phyloP scores from a whole-genome alignment of 495 filamentous ascomycete species.

The Opeltia flavorubescens region DNA sequence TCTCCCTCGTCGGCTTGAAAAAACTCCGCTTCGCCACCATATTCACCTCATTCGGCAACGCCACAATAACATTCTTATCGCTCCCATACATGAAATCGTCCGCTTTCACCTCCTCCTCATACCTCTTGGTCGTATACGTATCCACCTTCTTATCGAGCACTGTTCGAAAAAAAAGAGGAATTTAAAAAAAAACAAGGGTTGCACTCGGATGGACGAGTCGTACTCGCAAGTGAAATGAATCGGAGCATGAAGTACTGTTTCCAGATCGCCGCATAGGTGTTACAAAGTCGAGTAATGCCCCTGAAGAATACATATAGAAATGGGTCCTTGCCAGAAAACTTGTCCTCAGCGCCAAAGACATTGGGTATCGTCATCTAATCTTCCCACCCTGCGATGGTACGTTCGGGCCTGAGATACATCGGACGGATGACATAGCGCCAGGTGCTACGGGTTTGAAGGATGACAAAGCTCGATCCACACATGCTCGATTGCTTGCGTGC shows the following conservation, averaged over 20 bases:
- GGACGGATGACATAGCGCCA: constrained; percentile 76
- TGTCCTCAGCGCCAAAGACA: no score
- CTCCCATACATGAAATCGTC: constrained; percentile 96
- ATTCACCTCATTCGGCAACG: constrained; percentile 90
- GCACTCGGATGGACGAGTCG: constrained; percentile 70
- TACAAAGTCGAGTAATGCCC: constrained; percentile 81
- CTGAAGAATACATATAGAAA: constrained; percentile 89
- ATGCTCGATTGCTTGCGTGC: no score
- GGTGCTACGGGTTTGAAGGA: constrained; percentile 62
- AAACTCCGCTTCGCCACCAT: constrained; percentile 80
- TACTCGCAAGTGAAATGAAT: no score
- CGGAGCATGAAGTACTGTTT: no score
- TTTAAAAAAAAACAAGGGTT: no score
- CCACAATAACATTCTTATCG: constrained; percentile 96
- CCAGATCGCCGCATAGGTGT: no score
- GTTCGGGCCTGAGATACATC: constrained; percentile 76
- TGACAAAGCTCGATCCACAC: no score
- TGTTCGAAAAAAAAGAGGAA: constrained; percentile 82
- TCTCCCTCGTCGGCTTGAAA: constrained; percentile 81
- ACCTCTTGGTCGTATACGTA: constrained; percentile 86
- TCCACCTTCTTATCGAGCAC: constrained; percentile 77
- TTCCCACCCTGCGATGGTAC: constrained; percentile 79
- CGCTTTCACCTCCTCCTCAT: constrained; percentile 84
- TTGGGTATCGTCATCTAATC: no score
- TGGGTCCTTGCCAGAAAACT: constrained; percentile 81